Evolutionary conservation across 805 yeast genomes (phyloP).

Genomic region (Metschnikowia drakensbergensis): DNA sequence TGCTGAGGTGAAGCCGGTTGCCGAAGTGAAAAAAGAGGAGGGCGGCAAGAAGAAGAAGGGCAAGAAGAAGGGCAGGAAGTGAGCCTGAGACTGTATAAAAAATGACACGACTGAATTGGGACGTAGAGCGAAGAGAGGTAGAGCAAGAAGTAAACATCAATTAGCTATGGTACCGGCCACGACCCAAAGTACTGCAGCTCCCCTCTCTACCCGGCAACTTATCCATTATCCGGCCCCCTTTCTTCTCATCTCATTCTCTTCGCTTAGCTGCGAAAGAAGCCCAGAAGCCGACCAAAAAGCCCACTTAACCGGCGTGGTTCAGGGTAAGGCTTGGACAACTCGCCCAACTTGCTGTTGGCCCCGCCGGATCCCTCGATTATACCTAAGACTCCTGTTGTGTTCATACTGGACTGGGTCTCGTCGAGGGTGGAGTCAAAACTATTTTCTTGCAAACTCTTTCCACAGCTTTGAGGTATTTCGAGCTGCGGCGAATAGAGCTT

Average conservation of each 20-base stretch:
- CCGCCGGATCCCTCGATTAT: conserved; percentile 1
- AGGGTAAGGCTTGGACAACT: neutral
- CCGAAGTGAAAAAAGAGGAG: conserved; percentile 30
- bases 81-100: neutral
- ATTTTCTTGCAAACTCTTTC: neutral
- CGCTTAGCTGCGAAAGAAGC: neutral
- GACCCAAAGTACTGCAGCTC: neutral
- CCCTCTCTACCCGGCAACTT: neutral
- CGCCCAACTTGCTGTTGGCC: neutral
- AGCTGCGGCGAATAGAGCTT: neutral
- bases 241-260: neutral
- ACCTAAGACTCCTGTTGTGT: neutral
- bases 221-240: neutral
- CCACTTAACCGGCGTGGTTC: neutral
- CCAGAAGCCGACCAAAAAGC: neutral
- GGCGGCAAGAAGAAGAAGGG: conserved; percentile 31
- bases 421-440: neutral
- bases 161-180: too few relatives aligned
- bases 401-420: neutral
- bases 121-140: too few relatives aligned
- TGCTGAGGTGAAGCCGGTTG: conserved; percentile 2
- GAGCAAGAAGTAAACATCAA: too few relatives aligned
- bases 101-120: neutral
- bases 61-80: conserved; percentile 26
- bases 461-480: neutral